A percentile compares a stretch with the other conserved stretches of the same genome.
phyloP scores from a whole-genome alignment of 1,284 basidiomycete species.

The Cutaneotrichosporon mucoides region DNA sequence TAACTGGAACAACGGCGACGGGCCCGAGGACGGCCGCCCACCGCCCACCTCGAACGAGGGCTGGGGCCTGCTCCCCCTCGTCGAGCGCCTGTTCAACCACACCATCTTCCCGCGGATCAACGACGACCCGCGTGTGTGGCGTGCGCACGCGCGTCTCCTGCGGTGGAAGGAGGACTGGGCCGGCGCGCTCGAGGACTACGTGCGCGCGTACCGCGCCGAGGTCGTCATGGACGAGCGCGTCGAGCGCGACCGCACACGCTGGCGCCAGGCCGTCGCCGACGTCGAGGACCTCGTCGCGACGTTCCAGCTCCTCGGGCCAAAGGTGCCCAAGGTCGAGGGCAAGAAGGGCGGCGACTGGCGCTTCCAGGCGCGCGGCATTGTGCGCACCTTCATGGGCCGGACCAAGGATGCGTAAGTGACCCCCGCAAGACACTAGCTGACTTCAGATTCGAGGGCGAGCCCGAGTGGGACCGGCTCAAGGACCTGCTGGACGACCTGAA shows the following conservation, averaged over 20 bases:
- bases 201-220: slow-evolving; percentile 75
- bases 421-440: slow-evolving; percentile 8
- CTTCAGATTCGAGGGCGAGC: slow-evolving; percentile 70
- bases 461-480: slow-evolving; percentile 70
- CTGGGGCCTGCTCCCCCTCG: slow-evolving; percentile 60
- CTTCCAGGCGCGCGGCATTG: slow-evolving; percentile 78
- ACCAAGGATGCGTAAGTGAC: slow-evolving; percentile 49
- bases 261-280: slow-evolving; percentile 67
- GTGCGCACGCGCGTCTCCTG: slow-evolving; percentile 72
- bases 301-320: slow-evolving; percentile 74
- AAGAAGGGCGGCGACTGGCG: slow-evolving; percentile 61
- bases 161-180: slow-evolving; percentile 67
- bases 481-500: slow-evolving; percentile 53
- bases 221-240: slow-evolving; percentile 61
- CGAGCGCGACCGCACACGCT: slow-evolving; percentile 63
- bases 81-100: slow-evolving; percentile 66
- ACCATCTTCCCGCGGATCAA: slow-evolving; percentile 73
- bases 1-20: slow-evolving; percentile 42
- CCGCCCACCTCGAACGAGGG: slow-evolving; percentile 59
- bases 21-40: slow-evolving; percentile 34
- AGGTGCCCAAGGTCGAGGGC: slow-evolving; percentile 52
- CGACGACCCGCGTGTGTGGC: slow-evolving; percentile 67
- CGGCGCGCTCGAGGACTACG: slow-evolving; percentile 71
- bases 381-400: slow-evolving; percentile 78
- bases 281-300: slow-evolving; percentile 79